A percentile compares a stretch with the other conserved stretches of the same genome.
These are phyloP conservation scores for Lumnitzera racemosa DNA, from an alignment of 345 rosid genomes.

Conservation along the genomic window DNA sequence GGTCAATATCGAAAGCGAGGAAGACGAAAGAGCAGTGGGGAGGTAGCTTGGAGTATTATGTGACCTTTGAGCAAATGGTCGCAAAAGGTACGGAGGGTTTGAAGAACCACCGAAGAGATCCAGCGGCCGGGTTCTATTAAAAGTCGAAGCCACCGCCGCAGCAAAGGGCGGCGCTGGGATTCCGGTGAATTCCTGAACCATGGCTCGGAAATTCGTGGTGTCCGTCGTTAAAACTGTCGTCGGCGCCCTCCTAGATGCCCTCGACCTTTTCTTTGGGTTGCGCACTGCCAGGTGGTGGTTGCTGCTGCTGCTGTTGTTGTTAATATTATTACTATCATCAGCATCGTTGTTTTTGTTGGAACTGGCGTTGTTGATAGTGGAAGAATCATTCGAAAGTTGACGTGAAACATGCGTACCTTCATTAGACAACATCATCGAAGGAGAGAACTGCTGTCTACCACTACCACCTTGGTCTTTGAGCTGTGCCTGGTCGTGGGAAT, in stretches of 20 bases:
- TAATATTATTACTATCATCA: slow-evolving; percentile 21
- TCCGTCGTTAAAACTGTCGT: slow-evolving; percentile 76
- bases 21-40: slow-evolving; percentile 25
- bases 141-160: slow-evolving; percentile 23
- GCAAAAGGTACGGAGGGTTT: slow-evolving; percentile 23
- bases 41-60: background rate
- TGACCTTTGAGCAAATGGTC: background rate
- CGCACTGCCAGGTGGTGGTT: slow-evolving; percentile 9
- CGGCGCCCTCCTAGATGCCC: slow-evolving; percentile 83
- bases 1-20: slow-evolving; percentile 15
- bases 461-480: no score
- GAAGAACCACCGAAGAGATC: slow-evolving; percentile 44
- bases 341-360: background rate
- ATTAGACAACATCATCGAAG: no score
- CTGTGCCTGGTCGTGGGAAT: no score
- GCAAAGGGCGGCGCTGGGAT: slow-evolving; percentile 75
- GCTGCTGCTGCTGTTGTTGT: slow-evolving; percentile 13
- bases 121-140: slow-evolving; percentile 38
- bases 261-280: slow-evolving; percentile 66
- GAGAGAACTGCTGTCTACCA: slow-evolving; percentile 17
- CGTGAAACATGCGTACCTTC: no score
- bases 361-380: no score
- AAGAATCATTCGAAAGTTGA: no score
- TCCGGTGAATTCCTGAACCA: slow-evolving; percentile 90
- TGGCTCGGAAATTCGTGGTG: slow-evolving; percentile 76